Evolutionary conservation across 768 basidiomycete species (phyloP), one percentile per base, ranked within the genome.

Genomic region (Mycena galopus): DNA sequence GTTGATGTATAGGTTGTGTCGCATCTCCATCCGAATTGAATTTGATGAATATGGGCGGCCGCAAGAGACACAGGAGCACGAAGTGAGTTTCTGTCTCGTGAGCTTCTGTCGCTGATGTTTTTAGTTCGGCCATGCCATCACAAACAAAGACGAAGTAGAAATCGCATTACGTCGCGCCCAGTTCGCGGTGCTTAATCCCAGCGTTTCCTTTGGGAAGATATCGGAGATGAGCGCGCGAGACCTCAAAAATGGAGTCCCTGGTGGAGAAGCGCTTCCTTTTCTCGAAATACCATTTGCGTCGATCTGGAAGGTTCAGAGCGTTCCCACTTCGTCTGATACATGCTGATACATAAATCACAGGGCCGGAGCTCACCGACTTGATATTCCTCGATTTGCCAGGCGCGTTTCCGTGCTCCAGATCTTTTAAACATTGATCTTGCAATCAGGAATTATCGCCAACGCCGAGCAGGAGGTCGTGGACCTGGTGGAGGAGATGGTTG

Each of bases 401-500:
- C 82, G 58, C 27, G 76, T 65, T 9, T 57, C 2, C 4, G 47
- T 37, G 5, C 30, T 2, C 32, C 59, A 14, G 23, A 39, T 33
- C 53, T 21, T 57, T 16, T 35, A 23, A 39, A 44, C 10, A 25
- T 63, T 44, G 50, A 68, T 30, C 23, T 39, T 16, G 30, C 44
- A 19, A 3, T 33, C 62, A 87, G 89, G 89, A 25, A 79, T 90
- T 57, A 87, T 89, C 9, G 84, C 87, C 53, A 87, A 87, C 67
- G 88, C 85, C 3, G 84, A 86, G 17, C 80, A 83, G 1, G 79
- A 86, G 0, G 72, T 82, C 4, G 82, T 86, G 5, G 76, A 85
- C 23, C 79, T 90, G 4, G 86, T 91, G 7, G 85, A 87, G 64
- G 80, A 84, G 23, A 81, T 91, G 70, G 88, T 89, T 11, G 78